These are phyloP conservation scores for Miscanthus sacchariflorus DNA, from an alignment of 202 grass and related monocot genomes.

Conservation along the genomic window DNA sequence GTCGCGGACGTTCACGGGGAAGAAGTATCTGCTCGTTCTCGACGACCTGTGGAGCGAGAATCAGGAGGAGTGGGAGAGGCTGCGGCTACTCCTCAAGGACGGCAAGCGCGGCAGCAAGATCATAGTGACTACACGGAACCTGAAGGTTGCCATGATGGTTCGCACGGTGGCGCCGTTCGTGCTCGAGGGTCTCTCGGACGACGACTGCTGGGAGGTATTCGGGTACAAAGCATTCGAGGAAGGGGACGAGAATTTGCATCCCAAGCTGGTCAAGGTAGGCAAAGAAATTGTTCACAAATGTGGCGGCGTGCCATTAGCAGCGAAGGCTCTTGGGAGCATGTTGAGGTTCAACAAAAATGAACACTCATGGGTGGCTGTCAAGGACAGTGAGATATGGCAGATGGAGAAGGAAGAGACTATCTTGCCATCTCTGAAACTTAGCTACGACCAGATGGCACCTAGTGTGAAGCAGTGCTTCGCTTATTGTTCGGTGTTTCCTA, in stretches of 20 bases:
- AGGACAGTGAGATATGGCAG: slow-evolving; percentile 61
- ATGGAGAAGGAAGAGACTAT: slow-evolving; percentile 50
- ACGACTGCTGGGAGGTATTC: slow-evolving; percentile 72
- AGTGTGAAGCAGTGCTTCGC: slow-evolving; percentile 62
- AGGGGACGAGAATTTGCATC: slow-evolving; percentile 41
- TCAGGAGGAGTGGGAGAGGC: slow-evolving; percentile 62
- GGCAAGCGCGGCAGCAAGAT: slow-evolving; percentile 76
- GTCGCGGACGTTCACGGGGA: slow-evolving; percentile 50
- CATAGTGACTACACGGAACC: slow-evolving; percentile 66
- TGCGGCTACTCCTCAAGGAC: slow-evolving; percentile 50
- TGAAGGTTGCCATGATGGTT: slow-evolving; percentile 53
- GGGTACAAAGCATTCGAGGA: slow-evolving; percentile 54
- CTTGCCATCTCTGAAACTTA: slow-evolving; percentile 62
- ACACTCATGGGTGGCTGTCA: slow-evolving; percentile 49
- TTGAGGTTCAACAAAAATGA: slow-evolving; percentile 58
- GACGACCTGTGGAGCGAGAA: slow-evolving; percentile 67
- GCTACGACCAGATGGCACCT: slow-evolving; percentile 61
- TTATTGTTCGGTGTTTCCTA: slow-evolving; percentile 66
- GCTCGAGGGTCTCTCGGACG: slow-evolving; percentile 52
- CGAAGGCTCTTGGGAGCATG: slow-evolving; percentile 72
- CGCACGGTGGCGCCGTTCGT: slow-evolving; percentile 46
- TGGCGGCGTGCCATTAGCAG: slow-evolving; percentile 60
- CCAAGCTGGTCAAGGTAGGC: slow-evolving; percentile 45
- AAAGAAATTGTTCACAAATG: slow-evolving; percentile 63
- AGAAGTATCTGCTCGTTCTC: slow-evolving; percentile 73